Conservation (phyloP, 495 filamentous ascomycete species). For the Penicillium roqueforti region DNA sequence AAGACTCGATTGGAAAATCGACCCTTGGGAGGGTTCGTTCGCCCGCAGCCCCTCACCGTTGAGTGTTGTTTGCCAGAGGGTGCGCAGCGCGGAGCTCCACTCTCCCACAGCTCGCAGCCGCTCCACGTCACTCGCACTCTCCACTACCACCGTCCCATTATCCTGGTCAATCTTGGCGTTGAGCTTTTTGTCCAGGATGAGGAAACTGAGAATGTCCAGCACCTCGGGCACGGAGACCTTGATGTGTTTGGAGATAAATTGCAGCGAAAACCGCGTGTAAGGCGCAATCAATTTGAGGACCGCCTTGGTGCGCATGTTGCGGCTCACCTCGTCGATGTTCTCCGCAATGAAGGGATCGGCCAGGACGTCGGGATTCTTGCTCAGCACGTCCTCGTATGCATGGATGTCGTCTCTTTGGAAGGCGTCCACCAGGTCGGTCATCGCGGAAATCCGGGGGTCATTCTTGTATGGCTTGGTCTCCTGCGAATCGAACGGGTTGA, state of each 20-base stretch:
- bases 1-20: slow-evolving; percentile 30
- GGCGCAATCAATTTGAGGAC: slow-evolving; percentile 90
- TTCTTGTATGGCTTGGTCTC: slow-evolving; percentile 99
- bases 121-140: slow-evolving; percentile 67
- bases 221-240: slow-evolving; percentile 81
- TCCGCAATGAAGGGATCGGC: slow-evolving; percentile 95
- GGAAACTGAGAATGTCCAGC: slow-evolving; percentile 85
- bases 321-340: slow-evolving; percentile 98
- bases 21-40: slow-evolving; percentile 31
- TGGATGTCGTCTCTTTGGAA: slow-evolving; percentile 96
- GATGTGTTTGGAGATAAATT: slow-evolving; percentile 80
- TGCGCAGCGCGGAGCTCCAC: slow-evolving; percentile 65
- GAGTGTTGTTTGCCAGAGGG: slow-evolving; percentile 61
- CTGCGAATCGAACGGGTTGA: slow-evolving; percentile 98
- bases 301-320: slow-evolving; percentile 95
- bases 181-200: slow-evolving; percentile 86
- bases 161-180: slow-evolving; percentile 87
- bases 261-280: slow-evolving; percentile 85
- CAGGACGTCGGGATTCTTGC: slow-evolving; percentile 83
- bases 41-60: slow-evolving; percentile 69
- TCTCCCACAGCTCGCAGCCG: slow-evolving; percentile 68
- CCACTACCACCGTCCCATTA: slow-evolving; percentile 75
- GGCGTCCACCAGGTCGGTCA: slow-evolving; percentile 95
- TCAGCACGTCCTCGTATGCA: slow-evolving; percentile 79
- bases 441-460: slow-evolving; percentile 88